Base-by-base conservation (phyloP, 148 eudicot genomes). In the Persicaria tinctoria region DNA sequence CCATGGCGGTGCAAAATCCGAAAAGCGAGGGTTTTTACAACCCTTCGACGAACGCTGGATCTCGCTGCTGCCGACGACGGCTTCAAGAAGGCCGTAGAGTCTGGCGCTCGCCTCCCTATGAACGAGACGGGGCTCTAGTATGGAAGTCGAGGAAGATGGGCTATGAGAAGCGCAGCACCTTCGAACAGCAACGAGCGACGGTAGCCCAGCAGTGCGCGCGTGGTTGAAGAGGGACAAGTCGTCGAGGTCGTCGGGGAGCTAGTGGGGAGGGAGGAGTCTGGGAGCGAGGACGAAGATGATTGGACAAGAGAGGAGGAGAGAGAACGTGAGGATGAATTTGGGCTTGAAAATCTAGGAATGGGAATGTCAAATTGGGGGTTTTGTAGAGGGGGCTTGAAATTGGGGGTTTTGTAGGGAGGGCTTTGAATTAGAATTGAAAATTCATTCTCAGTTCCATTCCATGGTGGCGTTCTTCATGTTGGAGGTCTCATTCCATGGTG, bases 171-270 rank as follows among this genome's bases (percentile, higher is more conserved):
- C 23, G 23, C 23, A 20, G 23, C 23, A 0, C 0, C 0, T 20
- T 20, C 23, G 23, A 20, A 0, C 23, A 20, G 23, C 23, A 20
- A n/a, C n/a, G n/a, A n/a, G n/a, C n/a, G n/a, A n/a, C n/a, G n/a
- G n/a, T n/a, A n/a, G n/a, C n/a, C n/a, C n/a, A n/a, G n/a, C 27
- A 70, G 13, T 23, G 95, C 95, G 4, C 81, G 85, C n/a, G n/a
- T n/a, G n/a, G 16, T 81, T 82, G 88, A 90, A 93, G 68, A 91
- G 87, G 10, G 89, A 59, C 56, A 91, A 79, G 71, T 89, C 97
- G 77, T 90, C 89, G 71, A 93, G 88, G 72, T 91, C 98, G 77
- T 89, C 89, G 8, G 86, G 85, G 59, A 78, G 77, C 51, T 82
- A 87, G 47, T 59, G 83, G 54, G 89, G 91, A 4, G 87, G 86